A percentile compares a stretch with the other conserved stretches of the same genome.
phyloP scores from a whole-genome alignment of 2,329 filamentous ascomycete species.

The Clarireedia monteithiana region DNA sequence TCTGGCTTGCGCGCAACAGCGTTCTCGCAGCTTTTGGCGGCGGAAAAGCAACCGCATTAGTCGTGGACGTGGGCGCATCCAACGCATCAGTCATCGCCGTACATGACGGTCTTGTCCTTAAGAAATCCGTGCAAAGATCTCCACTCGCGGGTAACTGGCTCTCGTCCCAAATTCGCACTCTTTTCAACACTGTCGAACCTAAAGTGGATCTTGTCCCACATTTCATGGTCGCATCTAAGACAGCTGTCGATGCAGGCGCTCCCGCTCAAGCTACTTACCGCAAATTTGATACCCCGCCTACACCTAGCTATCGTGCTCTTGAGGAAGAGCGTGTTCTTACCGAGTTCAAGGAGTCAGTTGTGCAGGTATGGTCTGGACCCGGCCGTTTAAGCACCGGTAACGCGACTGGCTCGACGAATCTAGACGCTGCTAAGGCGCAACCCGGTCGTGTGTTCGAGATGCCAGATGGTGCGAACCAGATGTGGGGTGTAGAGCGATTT shows the following conservation, averaged over 20 bases:
- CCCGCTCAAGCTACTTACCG: constrained; percentile 70
- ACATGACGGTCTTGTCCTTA: constrained; percentile 89
- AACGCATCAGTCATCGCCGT: constrained; percentile 86
- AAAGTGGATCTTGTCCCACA: constrained; percentile 71
- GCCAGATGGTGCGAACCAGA: constrained; percentile 92
- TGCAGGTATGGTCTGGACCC: constrained; percentile 85
- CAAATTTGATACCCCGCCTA: constrained; percentile 54
- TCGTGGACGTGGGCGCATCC: constrained; percentile 84
- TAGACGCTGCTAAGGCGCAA: constrained; percentile 64
- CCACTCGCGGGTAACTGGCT: constrained; percentile 84
- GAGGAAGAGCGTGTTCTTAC: constrained; percentile 90
- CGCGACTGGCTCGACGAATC: constrained; percentile 52
- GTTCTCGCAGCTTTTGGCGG: constrained; percentile 87
- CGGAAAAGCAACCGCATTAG: constrained; percentile 86
- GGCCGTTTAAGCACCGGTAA: constrained; percentile 48
- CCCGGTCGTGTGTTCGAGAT: constrained; percentile 91
- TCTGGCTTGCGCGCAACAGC: constrained; percentile 84
- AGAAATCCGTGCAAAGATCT: constrained; percentile 80
- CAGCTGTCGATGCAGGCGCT: constrained; percentile 76
- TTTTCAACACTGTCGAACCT: constrained; percentile 65
- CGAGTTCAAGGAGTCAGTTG: constrained; percentile 96
- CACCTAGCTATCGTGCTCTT: constrained; percentile 67
- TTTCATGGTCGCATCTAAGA: constrained; percentile 83
- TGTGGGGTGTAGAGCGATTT: constrained; percentile 86
- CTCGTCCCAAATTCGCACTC: constrained; percentile 74